A percentile compares a stretch with the other conserved stretches of the same genome.
Conservation (phyloP, 257 asterid species). For the Echium plantagineum region DNA sequence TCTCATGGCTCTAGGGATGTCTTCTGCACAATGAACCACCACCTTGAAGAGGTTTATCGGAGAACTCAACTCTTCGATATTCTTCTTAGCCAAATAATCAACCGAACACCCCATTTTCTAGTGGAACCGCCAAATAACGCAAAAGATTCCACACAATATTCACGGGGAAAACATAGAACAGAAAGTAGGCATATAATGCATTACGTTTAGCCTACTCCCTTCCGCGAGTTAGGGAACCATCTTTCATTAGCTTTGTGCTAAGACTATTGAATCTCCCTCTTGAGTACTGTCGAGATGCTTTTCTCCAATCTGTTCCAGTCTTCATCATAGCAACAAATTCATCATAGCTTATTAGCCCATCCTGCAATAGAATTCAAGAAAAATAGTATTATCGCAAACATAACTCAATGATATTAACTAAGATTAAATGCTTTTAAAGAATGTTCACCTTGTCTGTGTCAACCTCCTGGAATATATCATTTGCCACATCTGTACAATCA, state of each 20-base stretch:
- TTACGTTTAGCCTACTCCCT: slow-evolving; percentile 31
- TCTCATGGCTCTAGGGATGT: slow-evolving; percentile 10
- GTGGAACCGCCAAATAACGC: slow-evolving; percentile 13
- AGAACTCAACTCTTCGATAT: slow-evolving; percentile 3
- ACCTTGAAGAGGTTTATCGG: slow-evolving; percentile 6
- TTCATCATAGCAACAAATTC: slow-evolving; percentile 92
- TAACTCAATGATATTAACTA: background rate
- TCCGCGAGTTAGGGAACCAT: slow-evolving; percentile 78
- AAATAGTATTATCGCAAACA: slow-evolving; percentile 1
- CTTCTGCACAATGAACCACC: slow-evolving; percentile 9
- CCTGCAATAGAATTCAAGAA: slow-evolving; percentile 33
- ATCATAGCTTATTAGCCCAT: slow-evolving; percentile 77
- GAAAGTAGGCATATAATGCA: background rate
- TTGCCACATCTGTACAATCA: slow-evolving; percentile 61
- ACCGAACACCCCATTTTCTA: slow-evolving; percentile 6
- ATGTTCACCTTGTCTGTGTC: slow-evolving; percentile 82
- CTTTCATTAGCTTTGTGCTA: slow-evolving; percentile 78
- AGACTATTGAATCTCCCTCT: slow-evolving; percentile 80
- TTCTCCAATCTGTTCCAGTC: slow-evolving; percentile 94
- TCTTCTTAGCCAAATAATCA: slow-evolving; percentile 10
- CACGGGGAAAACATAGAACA: slow-evolving; percentile 1
- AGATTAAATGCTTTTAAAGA: background rate
- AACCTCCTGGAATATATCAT: slow-evolving; percentile 85
- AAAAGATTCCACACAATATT: slow-evolving; percentile 2
- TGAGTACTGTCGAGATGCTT: slow-evolving; percentile 90